Evolutionary conservation across 495 filamentous ascomycete species (phyloP).

Genomic region (Neurospora sp.): DNA sequence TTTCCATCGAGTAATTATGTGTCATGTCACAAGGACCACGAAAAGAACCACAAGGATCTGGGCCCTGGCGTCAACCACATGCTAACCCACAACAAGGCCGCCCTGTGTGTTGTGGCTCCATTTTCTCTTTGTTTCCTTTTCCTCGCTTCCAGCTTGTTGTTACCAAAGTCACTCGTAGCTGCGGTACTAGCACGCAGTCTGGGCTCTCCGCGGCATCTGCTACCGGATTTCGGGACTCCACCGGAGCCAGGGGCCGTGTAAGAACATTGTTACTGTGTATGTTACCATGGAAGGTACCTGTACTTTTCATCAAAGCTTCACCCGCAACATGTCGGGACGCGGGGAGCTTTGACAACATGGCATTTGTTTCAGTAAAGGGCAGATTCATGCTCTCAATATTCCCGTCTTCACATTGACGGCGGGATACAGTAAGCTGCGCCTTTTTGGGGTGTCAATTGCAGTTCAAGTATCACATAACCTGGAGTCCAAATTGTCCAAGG

Average conservation of each 20-base stretch:
- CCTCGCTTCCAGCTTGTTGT: neutral
- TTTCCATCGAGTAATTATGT: constrained; percentile 47
- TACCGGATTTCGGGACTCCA: neutral
- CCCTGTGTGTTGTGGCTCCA: neutral
- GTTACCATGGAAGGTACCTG: neutral
- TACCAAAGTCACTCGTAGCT: neutral
- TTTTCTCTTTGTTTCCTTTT: neutral
- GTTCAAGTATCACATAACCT: neutral
- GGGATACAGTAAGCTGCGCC: neutral
- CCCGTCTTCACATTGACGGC: neutral
- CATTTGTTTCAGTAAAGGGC: neutral
- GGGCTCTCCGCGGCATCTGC: neutral
- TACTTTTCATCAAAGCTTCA: neutral
- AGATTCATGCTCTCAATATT: neutral
- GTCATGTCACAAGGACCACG: constrained; percentile 26
- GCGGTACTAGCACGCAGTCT: neutral
- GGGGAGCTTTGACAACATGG: neutral
- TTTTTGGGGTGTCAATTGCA: neutral
- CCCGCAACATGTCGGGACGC: neutral
- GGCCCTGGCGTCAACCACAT: neutral
- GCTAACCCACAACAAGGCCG: neutral
- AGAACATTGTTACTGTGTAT: neutral
- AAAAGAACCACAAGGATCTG: neutral
- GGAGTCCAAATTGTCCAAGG: neutral
- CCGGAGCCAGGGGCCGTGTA: neutral